Evolutionary conservation across 768 basidiomycete species (phyloP), one percentile per base, ranked within the genome.

Genomic region (Gautieria morchelliformis): DNA sequence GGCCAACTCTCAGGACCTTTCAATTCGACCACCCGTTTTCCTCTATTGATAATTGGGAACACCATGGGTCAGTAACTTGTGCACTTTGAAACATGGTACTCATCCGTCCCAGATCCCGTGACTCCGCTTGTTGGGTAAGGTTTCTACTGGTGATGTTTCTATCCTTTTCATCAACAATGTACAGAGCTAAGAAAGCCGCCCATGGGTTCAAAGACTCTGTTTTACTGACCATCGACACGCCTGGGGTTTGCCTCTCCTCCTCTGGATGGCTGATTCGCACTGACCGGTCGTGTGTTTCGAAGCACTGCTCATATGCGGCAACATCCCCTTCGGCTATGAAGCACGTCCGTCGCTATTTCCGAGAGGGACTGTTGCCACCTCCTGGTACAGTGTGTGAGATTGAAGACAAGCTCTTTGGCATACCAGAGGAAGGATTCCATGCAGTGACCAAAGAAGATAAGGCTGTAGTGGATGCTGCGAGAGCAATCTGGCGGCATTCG

Each of bases 41-140:
- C 75, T 0, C 61, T 76, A 10, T 64, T 76, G 0, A 47, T 75
- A 22, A 66, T 76, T 39, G 74, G 74, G 0, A 76, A 76, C 58
- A 73, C 73, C 8, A 71, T 69, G 1, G 58, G 59, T 56, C 7
- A 14, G 59, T 56, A 35, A n/a, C 41, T 53, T 11, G 6, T 22
- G 5, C 24, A 15, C n/a, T 14, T 15, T 39, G 17, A 17, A 40
- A 11, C 14, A 9, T 37, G 10, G 35, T 37, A 6, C 10, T 19
- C 5, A n/a, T 19, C n/a, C 9, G 42, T 10, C 8, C 42, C 42
- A 49, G 48, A 49, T 33, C 48, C 48, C 11, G 48, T 49, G 17
- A 49, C 48, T 5, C 48, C 22, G 24, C 48, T 49, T 30, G 5
- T 22, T 14, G 48, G 48, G 48, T 49, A 11, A 30, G 48, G 19